Conservation (phyloP, 169 alveolate genomes). For the Plasmodium malariae region DNA sequence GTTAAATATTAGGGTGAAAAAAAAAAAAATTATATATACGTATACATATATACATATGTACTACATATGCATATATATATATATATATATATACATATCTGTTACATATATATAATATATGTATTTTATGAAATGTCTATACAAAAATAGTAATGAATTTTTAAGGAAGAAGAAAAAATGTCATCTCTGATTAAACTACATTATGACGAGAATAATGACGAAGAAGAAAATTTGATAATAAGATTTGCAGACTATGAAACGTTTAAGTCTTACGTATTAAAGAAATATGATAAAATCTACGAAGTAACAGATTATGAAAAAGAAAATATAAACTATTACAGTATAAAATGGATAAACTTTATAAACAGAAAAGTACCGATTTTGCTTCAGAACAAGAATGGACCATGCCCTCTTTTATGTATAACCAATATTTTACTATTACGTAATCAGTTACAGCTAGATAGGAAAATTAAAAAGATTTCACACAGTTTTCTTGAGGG, state of each 20-base stretch:
- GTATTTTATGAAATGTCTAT: conserved; percentile 24
- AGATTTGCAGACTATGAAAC: conserved; percentile 73
- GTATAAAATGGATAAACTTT: conserved; percentile 69
- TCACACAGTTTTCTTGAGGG: conserved; percentile 55
- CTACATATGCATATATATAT: conserved; percentile 4
- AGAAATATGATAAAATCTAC: conserved; percentile 53
- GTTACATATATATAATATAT: neutral
- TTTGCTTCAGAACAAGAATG: conserved; percentile 75
- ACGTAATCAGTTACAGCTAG: conserved; percentile 76
- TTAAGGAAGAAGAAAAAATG: conserved; percentile 47
- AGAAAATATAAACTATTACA: conserved; percentile 63
- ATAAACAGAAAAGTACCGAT: conserved; percentile 72
- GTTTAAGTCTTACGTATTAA: conserved; percentile 69
- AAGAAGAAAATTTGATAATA: conserved; percentile 70
- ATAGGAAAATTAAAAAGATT: conserved; percentile 70
- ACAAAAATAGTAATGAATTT: conserved; percentile 29
- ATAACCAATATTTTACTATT: conserved; percentile 71
- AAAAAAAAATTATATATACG: too few relatives aligned
- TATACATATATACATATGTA: neutral
- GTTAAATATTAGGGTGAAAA: too few relatives aligned
- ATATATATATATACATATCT: neutral
- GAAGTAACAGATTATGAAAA: conserved; percentile 25
- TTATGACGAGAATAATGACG: conserved; percentile 72
- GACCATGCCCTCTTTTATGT: conserved; percentile 78
- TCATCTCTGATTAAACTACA: conserved; percentile 40